Conservation (phyloP, 2,329 filamentous ascomycete genomes). For the Pseudogymnoascus sp. region DNA sequence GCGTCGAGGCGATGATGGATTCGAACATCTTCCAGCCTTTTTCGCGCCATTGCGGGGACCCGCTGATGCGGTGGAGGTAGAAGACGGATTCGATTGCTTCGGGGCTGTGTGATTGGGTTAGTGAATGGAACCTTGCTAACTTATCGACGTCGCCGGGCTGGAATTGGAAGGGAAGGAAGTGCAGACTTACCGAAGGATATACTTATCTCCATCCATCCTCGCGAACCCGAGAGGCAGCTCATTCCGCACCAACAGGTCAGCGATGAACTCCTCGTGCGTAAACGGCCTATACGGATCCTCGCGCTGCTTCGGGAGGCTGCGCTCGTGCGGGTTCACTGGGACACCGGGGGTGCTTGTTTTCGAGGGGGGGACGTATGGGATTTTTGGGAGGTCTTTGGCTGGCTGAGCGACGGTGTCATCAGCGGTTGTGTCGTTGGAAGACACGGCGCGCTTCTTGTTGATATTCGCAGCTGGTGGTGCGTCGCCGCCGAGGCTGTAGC, state of each 20-base stretch:
- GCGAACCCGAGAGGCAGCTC: constrained; percentile 44
- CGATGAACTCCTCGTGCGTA: constrained; percentile 47
- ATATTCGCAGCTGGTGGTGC: neutral
- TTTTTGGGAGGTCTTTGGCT: neutral
- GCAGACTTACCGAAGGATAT: constrained; percentile 51
- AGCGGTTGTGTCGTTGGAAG: neutral
- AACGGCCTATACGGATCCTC: constrained; percentile 19
- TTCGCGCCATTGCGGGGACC: constrained; percentile 65
- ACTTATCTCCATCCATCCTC: constrained; percentile 38
- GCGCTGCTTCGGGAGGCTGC: neutral
- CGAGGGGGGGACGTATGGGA: constrained; percentile 5
- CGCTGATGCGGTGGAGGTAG: constrained; percentile 86
- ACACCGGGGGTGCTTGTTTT: neutral
- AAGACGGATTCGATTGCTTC: constrained; percentile 85
- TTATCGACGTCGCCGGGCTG: constrained; percentile 20
- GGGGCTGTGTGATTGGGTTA: constrained; percentile 41
- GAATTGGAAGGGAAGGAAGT: constrained; percentile 23
- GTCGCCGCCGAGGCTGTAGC: neutral
- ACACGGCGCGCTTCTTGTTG: neutral
- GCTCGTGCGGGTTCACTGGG: neutral
- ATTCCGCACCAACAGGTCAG: constrained; percentile 33
- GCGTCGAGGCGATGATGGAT: constrained; percentile 57
- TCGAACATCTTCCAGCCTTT: constrained; percentile 83
- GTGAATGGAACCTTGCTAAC: constrained; percentile 16
- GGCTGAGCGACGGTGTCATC: neutral